Evolutionary conservation across 2,329 filamentous ascomycete species (phyloP).

Genomic region (Xylariales sp.): DNA sequence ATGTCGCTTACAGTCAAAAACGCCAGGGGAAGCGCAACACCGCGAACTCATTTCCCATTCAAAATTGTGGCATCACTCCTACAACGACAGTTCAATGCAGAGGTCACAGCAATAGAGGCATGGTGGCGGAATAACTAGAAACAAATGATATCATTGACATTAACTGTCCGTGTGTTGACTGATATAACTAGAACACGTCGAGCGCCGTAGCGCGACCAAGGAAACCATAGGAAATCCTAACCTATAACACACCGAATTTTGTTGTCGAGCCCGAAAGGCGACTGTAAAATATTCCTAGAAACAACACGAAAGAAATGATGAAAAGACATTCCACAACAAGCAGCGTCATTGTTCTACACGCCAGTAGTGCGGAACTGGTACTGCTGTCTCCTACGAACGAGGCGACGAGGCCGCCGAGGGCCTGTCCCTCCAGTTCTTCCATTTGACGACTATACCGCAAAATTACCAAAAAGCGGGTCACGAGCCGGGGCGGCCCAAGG

Average conservation of each 20-base stretch:
- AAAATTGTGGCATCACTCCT: too few species aligned
- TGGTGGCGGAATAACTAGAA: too few species aligned
- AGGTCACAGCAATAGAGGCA: too few species aligned
- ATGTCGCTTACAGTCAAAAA: too few species aligned
- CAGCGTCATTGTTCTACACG: slow-evolving; percentile 17
- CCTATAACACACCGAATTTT: background rate
- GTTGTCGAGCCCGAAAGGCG: background rate
- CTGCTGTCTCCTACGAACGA: slow-evolving; percentile 16
- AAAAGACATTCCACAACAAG: slow-evolving; percentile 14
- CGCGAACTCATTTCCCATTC: too few species aligned
- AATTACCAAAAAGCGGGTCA: slow-evolving; percentile 19
- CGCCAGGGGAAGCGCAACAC: too few species aligned
- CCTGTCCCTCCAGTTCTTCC: slow-evolving; percentile 29
- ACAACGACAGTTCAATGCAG: too few species aligned
- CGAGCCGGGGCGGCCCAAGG: slow-evolving; percentile 34
- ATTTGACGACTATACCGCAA: slow-evolving; percentile 14
- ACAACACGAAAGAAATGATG: slow-evolving; percentile 16
- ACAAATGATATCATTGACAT: too few species aligned
- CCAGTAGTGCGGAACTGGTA: slow-evolving; percentile 20
- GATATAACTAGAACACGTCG: slow-evolving; percentile 2
- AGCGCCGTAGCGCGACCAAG: background rate
- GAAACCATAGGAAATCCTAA: background rate
- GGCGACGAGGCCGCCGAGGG: slow-evolving; percentile 14
- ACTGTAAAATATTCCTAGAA: slow-evolving; percentile 6
- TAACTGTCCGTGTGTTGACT: too few species aligned